Percentiles rank a stretch among this genome's conserved stretches.
These are phyloP conservation scores for Encephalitozoon intestinalis DNA, from an alignment of 371 early-diverging fungal species.

Conservation along the genomic window DNA sequence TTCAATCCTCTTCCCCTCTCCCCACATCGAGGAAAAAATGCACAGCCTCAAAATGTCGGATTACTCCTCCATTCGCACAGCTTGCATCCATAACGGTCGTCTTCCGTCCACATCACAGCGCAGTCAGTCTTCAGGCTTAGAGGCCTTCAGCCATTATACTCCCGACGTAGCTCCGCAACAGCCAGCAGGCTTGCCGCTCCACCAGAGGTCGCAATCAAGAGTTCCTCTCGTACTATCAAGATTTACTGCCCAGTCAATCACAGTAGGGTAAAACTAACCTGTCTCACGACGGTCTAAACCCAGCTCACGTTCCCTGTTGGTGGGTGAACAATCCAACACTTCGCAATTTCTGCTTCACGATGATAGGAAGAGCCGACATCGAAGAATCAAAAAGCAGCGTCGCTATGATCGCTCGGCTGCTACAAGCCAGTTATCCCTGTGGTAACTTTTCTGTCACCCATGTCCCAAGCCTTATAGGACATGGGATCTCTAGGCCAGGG, in stretches of 20 bases:
- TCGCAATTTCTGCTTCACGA: conserved; percentile 65
- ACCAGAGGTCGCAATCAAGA: conserved; percentile 64
- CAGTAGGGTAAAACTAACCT: conserved; percentile 68
- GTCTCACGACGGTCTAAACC: conserved; percentile 68
- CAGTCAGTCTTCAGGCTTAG: conserved; percentile 63
- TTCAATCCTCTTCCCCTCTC: too few relatives aligned
- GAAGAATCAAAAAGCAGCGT: conserved; percentile 67
- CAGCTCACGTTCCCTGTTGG: conserved; percentile 67
- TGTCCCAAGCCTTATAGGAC: conserved; percentile 62
- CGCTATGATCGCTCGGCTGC: conserved; percentile 67
- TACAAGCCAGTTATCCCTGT: conserved; percentile 68
- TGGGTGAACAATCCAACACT: conserved; percentile 66
- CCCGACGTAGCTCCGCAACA: conserved; percentile 64
- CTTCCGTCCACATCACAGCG: conserved; percentile 8
- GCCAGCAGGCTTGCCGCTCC: conserved; percentile 62
- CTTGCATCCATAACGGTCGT: neutral
- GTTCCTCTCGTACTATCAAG: conserved; percentile 65
- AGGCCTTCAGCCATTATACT: conserved; percentile 65
- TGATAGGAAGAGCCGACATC: conserved; percentile 68
- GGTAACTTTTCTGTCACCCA: conserved; percentile 68
- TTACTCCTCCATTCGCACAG: conserved; percentile 35
- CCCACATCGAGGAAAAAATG: neutral
- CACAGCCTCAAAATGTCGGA: conserved; percentile 21
- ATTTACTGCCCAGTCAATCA: conserved; percentile 62
- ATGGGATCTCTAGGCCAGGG: conserved; percentile 67